Percentiles rank a stretch among this genome's conserved stretches.
Evolutionary conservation across 2,329 filamentous ascomycete species (phyloP).

Genomic region (Cadophora luteo-olivacea): DNA sequence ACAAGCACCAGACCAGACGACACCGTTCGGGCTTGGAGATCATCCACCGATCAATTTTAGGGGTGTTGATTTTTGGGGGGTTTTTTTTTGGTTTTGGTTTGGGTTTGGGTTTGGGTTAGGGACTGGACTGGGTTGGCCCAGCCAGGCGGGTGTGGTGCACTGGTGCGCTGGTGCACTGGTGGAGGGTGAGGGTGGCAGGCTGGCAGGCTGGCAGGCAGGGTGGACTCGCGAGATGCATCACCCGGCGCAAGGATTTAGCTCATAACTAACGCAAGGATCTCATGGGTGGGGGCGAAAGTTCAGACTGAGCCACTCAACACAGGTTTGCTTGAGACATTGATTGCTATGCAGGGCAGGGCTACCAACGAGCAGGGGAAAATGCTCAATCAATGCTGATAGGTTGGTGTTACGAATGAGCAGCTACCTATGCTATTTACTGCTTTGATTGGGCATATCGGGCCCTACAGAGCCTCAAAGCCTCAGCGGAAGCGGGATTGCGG

Average conservation of each 20-base stretch:
- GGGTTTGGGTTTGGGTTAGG: too few relatives aligned
- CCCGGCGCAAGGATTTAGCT: background rate
- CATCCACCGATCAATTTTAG: background rate
- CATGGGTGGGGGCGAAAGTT: background rate
- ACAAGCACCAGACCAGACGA: background rate
- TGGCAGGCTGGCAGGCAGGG: too few relatives aligned
- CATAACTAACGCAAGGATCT: background rate
- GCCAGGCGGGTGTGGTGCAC: background rate
- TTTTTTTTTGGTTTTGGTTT: too few relatives aligned
- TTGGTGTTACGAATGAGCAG: slow-evolving; percentile 9
- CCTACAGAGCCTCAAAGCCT: slow-evolving; percentile 15
- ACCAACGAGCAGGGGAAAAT: background rate
- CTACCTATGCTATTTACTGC: background rate
- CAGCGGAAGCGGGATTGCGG: background rate
- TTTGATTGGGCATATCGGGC: background rate
- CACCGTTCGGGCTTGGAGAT: background rate
- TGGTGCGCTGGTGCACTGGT: too few relatives aligned
- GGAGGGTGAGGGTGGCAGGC: too few relatives aligned
- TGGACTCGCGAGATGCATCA: background rate
- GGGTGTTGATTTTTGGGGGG: too few relatives aligned
- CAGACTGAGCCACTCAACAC: background rate
- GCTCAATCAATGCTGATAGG: slow-evolving; percentile 1
- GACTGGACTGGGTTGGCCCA: background rate
- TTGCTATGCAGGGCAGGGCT: background rate
- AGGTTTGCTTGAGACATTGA: slow-evolving; percentile 1